Base-by-base conservation (phyloP, 2,329 filamentous ascomycete genomes). In the Lachnellula subtilissima region DNA sequence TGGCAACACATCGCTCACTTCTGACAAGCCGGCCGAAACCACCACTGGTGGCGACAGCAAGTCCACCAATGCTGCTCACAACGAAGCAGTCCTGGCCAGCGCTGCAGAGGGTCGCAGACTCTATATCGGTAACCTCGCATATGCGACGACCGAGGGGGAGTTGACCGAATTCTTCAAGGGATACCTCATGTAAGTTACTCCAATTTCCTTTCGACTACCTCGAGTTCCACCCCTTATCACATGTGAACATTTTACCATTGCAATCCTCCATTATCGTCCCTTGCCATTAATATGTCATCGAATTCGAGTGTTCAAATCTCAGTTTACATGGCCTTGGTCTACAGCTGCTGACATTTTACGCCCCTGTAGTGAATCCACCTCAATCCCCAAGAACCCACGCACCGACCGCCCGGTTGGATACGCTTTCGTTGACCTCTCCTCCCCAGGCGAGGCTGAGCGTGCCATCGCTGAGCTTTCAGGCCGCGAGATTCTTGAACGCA, bases 121-220 rank as follows among this genome's bases (percentile, higher is more conserved):
- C 72, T 99, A 99, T 82, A 97, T 99, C 82, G 94, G 94, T 83
- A 99, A 99, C 84, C 89, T 99, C 86, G 94, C 94, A 73, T 99
- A 99, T 78, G 92, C 93, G 87, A 97, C 94, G 87, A 96, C 91
- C 77, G 94, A 97, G 89, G 94, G 89, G 88, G 91, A 97, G 87
- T 91, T 99, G 85, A 96, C 95, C 84, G 89, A 94, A 71, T 99
- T 99, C 85, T 99, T 99, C 88, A 93, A 94, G 84, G 89, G 87
- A 78, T 97, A 96, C 84, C 88, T 94, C 82, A 91, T 99, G 94
- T 99, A 85, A 84, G 93, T 89, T 23, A 12, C 9, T 14, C 52
- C 40, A 17, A 15, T 36, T n/a, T 54, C 52, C 17, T 17, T 36
- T 19, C 35, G 47, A 40, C 17, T 46, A 11, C 17, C 46, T 36